Percentiles rank a stretch among this genome's conserved stretches.
phyloP scores from a whole-genome alignment of 495 filamentous ascomycete species.

The Cercophora samala region DNA sequence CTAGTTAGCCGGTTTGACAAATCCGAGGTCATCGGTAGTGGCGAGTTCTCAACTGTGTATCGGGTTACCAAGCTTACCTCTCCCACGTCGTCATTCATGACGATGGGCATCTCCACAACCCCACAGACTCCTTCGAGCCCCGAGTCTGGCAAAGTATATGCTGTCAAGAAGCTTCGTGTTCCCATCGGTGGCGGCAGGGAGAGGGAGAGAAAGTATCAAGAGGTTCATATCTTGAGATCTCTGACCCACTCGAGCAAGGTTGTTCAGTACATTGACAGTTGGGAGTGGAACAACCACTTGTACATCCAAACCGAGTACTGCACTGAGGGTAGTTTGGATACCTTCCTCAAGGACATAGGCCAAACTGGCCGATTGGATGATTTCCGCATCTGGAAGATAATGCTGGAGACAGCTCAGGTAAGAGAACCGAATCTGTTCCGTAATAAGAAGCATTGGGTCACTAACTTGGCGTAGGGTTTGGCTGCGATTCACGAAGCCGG shows the following conservation, averaged over 20 bases:
- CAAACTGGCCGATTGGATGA: conserved; percentile 85
- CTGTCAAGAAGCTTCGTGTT: conserved; percentile 89
- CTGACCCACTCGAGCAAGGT: conserved; percentile 76
- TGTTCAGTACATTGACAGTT: conserved; percentile 73
- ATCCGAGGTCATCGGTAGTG: conserved; percentile 73
- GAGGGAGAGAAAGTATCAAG: conserved; percentile 71
- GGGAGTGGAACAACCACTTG: conserved; percentile 75
- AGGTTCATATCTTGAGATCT: conserved; percentile 70
- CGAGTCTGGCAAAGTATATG: conserved; percentile 59
- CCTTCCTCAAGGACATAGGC: conserved; percentile 75
- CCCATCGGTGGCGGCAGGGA: conserved; percentile 70
- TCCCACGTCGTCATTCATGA: conserved; percentile 19
- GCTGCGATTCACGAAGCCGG: conserved; percentile 82
- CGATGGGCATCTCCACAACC: conserved; percentile 26
- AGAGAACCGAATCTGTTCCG: conserved; percentile 30
- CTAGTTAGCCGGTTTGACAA: conserved; percentile 70
- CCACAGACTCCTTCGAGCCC: conserved; percentile 46
- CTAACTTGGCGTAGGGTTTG: conserved; percentile 63
- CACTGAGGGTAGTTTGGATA: conserved; percentile 83
- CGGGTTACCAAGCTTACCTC: conserved; percentile 55
- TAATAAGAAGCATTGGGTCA: neutral
- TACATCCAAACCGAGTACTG: conserved; percentile 98
- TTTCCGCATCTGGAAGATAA: conserved; percentile 96
- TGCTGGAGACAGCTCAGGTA: conserved; percentile 78
- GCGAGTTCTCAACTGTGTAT: conserved; percentile 92